Percentiles rank a stretch among this genome's conserved stretches.
These are phyloP conservation scores for Tricholoma terreum DNA, from an alignment of 768 basidiomycete genomes.

Conservation along the genomic window DNA sequence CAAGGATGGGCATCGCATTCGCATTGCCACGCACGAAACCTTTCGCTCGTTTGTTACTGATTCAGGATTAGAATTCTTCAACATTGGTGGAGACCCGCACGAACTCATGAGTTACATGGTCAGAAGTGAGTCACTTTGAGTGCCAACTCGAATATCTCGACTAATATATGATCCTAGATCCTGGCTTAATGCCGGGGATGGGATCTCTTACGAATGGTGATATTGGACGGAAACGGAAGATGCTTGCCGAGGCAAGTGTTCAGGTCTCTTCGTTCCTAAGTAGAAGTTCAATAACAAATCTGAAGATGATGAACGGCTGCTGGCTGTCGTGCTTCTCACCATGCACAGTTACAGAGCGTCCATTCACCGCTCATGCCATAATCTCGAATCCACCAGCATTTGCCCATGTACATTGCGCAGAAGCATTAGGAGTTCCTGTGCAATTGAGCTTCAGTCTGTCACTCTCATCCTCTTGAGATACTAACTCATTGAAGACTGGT, in stretches of 20 bases:
- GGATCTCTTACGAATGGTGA: conserved; percentile 60
- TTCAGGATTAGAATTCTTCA: conserved; percentile 54
- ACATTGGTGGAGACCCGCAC: conserved; percentile 59
- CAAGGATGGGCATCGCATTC: conserved; percentile 53
- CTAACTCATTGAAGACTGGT: background rate
- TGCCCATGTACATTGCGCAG: conserved; percentile 63
- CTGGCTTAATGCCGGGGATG: conserved; percentile 59
- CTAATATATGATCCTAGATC: conserved; percentile 37
- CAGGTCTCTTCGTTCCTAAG: background rate
- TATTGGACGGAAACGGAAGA: conserved; percentile 53
- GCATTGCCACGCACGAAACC: conserved; percentile 60
- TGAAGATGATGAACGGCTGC: conserved; percentile 58
- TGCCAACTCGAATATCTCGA: conserved; percentile 1
- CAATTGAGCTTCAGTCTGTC: conserved; percentile 55
- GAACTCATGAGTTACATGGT: conserved; percentile 75
- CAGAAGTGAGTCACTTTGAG: conserved; percentile 42
- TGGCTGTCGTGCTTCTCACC: conserved; percentile 52
- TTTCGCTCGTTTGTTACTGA: conserved; percentile 54
- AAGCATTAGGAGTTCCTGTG: conserved; percentile 58
- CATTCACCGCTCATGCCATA: conserved; percentile 61
- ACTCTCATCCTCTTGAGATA: background rate
- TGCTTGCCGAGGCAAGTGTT: conserved; percentile 44
- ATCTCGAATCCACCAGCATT: conserved; percentile 69
- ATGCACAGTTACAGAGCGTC: conserved; percentile 37
- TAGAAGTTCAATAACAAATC: background rate